Evolutionary conservation across 306 rosid species (phyloP), one percentile per base, ranked within the genome.

Genomic region (Corylus avellana): DNA sequence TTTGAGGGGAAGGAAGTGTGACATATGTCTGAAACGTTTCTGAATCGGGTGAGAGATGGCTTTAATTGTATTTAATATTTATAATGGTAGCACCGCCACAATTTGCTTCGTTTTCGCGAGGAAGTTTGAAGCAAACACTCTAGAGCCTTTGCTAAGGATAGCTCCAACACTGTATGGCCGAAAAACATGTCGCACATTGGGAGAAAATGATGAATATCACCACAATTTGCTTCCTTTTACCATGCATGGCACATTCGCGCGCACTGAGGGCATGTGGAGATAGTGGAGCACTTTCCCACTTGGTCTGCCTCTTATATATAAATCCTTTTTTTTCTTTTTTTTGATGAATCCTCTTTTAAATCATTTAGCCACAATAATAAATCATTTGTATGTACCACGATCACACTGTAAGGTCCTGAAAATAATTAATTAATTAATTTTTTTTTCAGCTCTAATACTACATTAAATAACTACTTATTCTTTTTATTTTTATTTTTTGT

Each of bases 101-200:
- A 50, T 86, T 16, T 86, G 87, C 46, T 79, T 62, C 53, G 77
- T 86, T 5, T 81, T 81, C 54, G 85, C 87, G 7, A 86, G 87
- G 72, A 86, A 86, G 58, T 84, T 86, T 74, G 81, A 58, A 72
- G 78, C 78, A 12, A 80, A 72, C 8, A 70, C 87, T 4, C 11
- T 86, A 14, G 76, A 74, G 71, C 81, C 77, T 39, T 75, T 86
- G 72, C 12, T 86, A 3, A 77, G 58, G 3, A 61, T 80, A 12
- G 79, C 75, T 49, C 77, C 85, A 2, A 9, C 13, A 42, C 46
- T 77, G 42, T 32, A 32, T 32, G 35, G 46, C 7, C 8, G 46
- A 42, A 42, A 42, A 42, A 42, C 46, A 42, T 42, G 46, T 16
- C 39, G 35, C 17, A 67, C 20, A 14, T 67, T 32, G 20, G 20